Conservation (phyloP, 352 stramenopile genomes). For the Globisporangium carolinianum region DNA sequence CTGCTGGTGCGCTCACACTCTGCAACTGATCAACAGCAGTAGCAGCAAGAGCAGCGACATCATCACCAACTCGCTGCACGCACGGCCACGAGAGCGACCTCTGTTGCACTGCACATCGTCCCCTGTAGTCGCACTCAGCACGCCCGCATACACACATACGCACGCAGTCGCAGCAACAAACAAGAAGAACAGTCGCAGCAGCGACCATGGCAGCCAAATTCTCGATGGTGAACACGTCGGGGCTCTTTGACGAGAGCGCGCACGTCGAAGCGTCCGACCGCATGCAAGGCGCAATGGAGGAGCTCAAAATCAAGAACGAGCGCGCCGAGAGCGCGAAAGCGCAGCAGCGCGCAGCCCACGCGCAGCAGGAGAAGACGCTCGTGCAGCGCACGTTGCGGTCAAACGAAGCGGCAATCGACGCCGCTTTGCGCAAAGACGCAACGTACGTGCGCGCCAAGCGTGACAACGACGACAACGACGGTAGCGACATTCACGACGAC, state of each 20-base stretch:
- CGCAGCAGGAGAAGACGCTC: slow-evolving; percentile 20
- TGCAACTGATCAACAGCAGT: too few species aligned
- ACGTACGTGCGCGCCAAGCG: slow-evolving; percentile 17
- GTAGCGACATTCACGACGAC: slow-evolving; percentile 55
- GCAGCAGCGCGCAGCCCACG: slow-evolving; percentile 19
- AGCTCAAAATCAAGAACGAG: slow-evolving; percentile 62
- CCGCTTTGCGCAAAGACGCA: slow-evolving; percentile 19
- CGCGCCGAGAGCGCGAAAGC: slow-evolving; percentile 4
- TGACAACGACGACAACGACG: slow-evolving; percentile 27
- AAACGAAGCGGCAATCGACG: slow-evolving; percentile 18
- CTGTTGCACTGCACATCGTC: too few species aligned
- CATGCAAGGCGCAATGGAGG: slow-evolving; percentile 67
- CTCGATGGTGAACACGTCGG: slow-evolving; percentile 67
- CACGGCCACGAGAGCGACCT: too few species aligned
- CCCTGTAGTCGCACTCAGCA: background rate
- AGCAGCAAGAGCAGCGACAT: too few species aligned
- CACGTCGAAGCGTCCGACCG: slow-evolving; percentile 67
- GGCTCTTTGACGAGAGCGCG: slow-evolving; percentile 61
- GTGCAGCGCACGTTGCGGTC: slow-evolving; percentile 19
- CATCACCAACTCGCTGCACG: too few species aligned
- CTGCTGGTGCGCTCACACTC: too few species aligned
- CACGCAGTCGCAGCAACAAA: background rate
- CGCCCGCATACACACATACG: background rate
- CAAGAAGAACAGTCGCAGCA: background rate
- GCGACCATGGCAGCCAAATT: slow-evolving; percentile 69